These are phyloP conservation scores for Papiliotrema flavescens DNA, from an alignment of 1,284 basidiomycete genomes.

Conservation along the genomic window DNA sequence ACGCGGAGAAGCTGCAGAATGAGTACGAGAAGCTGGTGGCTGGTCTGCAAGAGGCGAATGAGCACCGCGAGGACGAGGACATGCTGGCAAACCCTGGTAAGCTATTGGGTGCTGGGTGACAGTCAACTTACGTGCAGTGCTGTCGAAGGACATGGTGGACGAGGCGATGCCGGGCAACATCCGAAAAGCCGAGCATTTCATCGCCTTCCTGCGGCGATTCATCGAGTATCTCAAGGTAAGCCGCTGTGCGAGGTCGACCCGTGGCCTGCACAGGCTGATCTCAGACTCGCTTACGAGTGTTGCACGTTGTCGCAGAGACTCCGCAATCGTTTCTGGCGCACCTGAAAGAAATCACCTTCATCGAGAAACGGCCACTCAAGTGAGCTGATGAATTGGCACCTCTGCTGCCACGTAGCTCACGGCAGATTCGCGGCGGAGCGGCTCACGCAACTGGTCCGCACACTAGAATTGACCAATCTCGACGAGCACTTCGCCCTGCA, in stretches of 20 bases:
- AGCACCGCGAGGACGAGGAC: slow-evolving; percentile 63
- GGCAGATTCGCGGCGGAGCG: slow-evolving; percentile 92
- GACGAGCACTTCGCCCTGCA: slow-evolving; percentile 91
- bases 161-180: slow-evolving; percentile 99
- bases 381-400: slow-evolving; percentile 43
- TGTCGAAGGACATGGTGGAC: slow-evolving; percentile 89
- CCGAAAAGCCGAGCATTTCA: slow-evolving; percentile 97
- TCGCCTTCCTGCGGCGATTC: slow-evolving; percentile 96
- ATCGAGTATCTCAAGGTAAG: slow-evolving; percentile 95
- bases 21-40: slow-evolving; percentile 97
- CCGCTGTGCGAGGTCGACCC: neutral
- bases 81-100: slow-evolving; percentile 86
- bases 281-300: slow-evolving; percentile 57
- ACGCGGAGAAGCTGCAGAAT: slow-evolving; percentile 90
- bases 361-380: slow-evolving; percentile 92
- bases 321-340: slow-evolving; percentile 98
- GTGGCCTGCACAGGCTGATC: too few relatives aligned
- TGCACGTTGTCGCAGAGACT: slow-evolving; percentile 99
- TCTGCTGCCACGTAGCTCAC: neutral
- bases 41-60: slow-evolving; percentile 76
- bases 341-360: slow-evolving; percentile 98
- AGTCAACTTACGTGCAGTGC: slow-evolving; percentile 55
- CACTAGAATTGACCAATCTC: slow-evolving; percentile 81
- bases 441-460: slow-evolving; percentile 87
- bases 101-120: slow-evolving; percentile 10